Conservation (phyloP, 129 eudicot genomes). For the Lactuca sativa region DNA sequence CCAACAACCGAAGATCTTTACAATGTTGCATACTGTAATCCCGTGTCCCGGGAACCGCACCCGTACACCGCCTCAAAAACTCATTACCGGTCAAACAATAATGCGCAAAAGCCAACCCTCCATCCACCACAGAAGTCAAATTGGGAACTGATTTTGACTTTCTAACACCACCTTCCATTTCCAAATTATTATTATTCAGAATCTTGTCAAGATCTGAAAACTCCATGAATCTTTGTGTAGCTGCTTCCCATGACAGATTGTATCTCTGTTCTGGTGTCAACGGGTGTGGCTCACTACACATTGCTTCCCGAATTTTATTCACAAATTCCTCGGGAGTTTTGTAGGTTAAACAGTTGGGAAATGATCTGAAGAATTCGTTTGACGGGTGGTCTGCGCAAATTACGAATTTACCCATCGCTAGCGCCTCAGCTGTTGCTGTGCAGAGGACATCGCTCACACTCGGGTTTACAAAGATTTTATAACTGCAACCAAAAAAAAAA, state of each 20-base stretch:
- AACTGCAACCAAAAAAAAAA: constrained; percentile 46
- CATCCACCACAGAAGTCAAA: constrained; percentile 66
- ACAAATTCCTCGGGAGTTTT: constrained; percentile 86
- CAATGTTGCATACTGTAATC: constrained; percentile 67
- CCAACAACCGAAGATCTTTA: constrained; percentile 73
- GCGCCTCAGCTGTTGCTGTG: constrained; percentile 98
- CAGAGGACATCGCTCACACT: constrained; percentile 96
- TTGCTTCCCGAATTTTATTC: constrained; percentile 71
- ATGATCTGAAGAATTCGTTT: constrained; percentile 83
- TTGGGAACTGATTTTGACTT: constrained; percentile 76
- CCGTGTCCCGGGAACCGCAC: constrained; percentile 78
- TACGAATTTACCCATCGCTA: constrained; percentile 97
- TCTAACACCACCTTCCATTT: constrained; percentile 15
- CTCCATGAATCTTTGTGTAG: constrained; percentile 88
- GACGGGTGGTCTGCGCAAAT: constrained; percentile 97
- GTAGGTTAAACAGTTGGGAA: constrained; percentile 92
- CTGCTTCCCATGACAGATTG: constrained; percentile 97
- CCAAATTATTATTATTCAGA: constrained; percentile 25
- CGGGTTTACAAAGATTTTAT: constrained; percentile 90
- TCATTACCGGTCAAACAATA: constrained; percentile 83
- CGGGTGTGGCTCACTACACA: constrained; percentile 83
- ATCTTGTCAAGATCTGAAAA: constrained; percentile 79
- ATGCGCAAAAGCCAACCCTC: constrained; percentile 87
- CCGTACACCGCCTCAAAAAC: constrained; percentile 77
- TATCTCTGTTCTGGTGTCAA: constrained; percentile 81